Conservation (phyloP, 2,329 filamentous ascomycete species). For the Botrytis aclada region DNA sequence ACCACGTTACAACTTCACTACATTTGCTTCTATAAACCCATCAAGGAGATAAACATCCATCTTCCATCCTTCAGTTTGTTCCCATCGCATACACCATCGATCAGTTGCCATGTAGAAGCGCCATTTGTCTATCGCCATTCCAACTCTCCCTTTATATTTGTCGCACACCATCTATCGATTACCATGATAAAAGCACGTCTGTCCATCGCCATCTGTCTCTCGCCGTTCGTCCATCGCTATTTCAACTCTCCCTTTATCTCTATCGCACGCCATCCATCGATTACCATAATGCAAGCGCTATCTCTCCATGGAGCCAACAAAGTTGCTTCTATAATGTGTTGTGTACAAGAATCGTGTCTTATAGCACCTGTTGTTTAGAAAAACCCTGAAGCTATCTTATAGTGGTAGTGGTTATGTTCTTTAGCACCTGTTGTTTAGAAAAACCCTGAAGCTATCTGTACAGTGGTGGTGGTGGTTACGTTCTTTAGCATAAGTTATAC, state of each 20-base stretch:
- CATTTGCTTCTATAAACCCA: too few species aligned
- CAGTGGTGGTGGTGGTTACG: background rate
- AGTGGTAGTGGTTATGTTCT: background rate
- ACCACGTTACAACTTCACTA: too few species aligned
- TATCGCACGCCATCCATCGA: background rate
- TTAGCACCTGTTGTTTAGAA: background rate
- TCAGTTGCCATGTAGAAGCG: background rate
- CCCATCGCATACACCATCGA: background rate
- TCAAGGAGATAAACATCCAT: too few species aligned
- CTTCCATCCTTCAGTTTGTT: background rate
- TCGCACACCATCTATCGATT: background rate
- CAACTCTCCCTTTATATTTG: background rate
- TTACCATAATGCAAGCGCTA: background rate
- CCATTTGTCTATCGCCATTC: too few species aligned
- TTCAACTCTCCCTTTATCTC: background rate
- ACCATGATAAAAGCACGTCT: too few species aligned
- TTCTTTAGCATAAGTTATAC: slow-evolving; percentile 1
- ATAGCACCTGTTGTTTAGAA: background rate
- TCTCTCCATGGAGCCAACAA: background rate
- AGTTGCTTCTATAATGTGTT: background rate
- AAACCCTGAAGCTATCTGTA: background rate
- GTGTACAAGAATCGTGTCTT: background rate
- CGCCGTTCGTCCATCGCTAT: too few species aligned
- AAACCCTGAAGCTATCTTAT: too few species aligned
- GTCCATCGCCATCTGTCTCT: background rate